Base-by-base conservation (phyloP, 805 yeast species). In the Wickerhamomyces hampshirensis region DNA sequence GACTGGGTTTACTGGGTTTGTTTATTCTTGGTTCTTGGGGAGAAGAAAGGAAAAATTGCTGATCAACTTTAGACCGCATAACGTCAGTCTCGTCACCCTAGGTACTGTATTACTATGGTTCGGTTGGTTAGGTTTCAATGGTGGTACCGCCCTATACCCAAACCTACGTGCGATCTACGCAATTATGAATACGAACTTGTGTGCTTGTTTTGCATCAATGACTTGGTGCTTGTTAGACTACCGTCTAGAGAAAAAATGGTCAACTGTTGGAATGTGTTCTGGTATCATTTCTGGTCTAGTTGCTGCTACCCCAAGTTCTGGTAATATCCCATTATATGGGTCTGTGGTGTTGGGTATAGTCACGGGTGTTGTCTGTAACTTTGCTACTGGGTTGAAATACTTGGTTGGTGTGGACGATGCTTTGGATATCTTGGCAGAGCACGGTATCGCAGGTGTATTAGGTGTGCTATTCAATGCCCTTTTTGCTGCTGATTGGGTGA, bases 81-180 rank as follows among this genome's bases (percentile, higher is more conserved):
- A 91, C 58, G 95, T 89, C 32, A 82, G 95, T 21, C 72, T 89
- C 60, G 85, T 93, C 34, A 85, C 95, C 13, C 64, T 91, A 49
- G 98, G 98, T 30, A 89, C 97, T 1, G 65, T 77, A 15, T 60
- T 91, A 26, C 73, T 91, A 46, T 93, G 96, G 84, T 80, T 86
- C 53, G 98, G 98, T 6, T 91, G 98, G 98, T 70, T 91, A 37
- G 88, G 93, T 13, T 91, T 91, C 74, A 93, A 91, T 59, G 95
- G 96, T 15, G 93, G 91, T 38, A 78, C 95, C 10, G 84, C 95
- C 38, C 68, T 79, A 13, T 80, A 83, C 30, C 96, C 96, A 6
- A 80, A 84, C 33, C 61, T 88, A 47, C 77, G 85, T 51, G 89
- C 95, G 1, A 80, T 85, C 11, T 88, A 88, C 56, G 89, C 96